A percentile compares a stretch with the other conserved stretches of the same genome.
phyloP scores from a whole-genome alignment of 169 alveolate species.

The Plasmodium inui region DNA sequence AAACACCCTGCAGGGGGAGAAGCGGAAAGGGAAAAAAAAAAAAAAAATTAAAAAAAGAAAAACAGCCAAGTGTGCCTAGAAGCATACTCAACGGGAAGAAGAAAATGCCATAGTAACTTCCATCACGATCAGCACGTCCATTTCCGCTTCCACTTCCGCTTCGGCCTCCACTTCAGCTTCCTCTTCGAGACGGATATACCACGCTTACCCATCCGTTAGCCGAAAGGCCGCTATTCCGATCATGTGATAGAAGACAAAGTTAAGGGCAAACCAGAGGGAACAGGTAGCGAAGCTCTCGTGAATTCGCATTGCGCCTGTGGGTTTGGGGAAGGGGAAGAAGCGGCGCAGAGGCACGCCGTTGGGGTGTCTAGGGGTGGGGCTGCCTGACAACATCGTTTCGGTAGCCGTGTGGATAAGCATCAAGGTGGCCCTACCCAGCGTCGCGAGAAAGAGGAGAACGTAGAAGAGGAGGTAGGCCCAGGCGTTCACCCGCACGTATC shows the following conservation, averaged over 20 bases:
- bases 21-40: neutral
- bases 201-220: constrained; percentile 21
- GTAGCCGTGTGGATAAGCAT: neutral
- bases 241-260: constrained; percentile 24
- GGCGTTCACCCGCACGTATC: constrained; percentile 6
- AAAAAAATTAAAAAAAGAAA: neutral
- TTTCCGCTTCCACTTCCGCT: neutral
- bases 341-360: neutral
- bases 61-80: neutral
- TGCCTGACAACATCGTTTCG: neutral
- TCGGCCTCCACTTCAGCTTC: neutral
- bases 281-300: constrained; percentile 9
- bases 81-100: neutral
- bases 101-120: neutral
- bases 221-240: neutral
- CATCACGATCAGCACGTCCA: neutral
- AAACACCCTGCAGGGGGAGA: constrained; percentile 22
- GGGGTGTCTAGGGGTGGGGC: neutral
- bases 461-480: constrained; percentile 7
- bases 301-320: constrained; percentile 13
- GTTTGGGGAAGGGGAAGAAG: neutral
- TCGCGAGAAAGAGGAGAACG: neutral
- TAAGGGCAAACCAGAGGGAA: constrained; percentile 2
- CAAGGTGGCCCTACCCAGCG: neutral
- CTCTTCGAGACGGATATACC: neutral